Evolutionary conservation across 176 grass and related monocot species (phyloP), one percentile per base, ranked within the genome.

Genomic region (Hyparrhenia diplandra): DNA sequence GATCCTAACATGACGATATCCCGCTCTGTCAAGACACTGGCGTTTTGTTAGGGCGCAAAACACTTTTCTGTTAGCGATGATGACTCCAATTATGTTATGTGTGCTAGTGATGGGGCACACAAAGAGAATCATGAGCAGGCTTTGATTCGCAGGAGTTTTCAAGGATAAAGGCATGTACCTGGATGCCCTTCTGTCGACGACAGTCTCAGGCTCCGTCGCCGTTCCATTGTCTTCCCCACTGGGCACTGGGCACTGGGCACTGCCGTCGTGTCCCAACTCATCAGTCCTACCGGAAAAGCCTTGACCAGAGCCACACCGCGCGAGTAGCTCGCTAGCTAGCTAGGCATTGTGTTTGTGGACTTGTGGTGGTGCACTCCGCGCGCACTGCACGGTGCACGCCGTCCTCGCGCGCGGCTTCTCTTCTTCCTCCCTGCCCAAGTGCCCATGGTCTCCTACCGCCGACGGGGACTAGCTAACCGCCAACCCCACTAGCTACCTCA

Each of bases 401-500:
- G 59, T 28, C 59, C 59, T 14, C 59, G 59, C 59, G 59, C 12
- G 46, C 61, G 10, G 25, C 69, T 39, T 29, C 3, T 49, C 69
- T 20, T 47, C 41, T 29, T 40, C 37, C 37, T 45, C 21, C 34
- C 71, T 64, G 18, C 6, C 20, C 39, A 14, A 45, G 45, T 14
- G 42, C 42, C 16, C 47, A 20, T 54, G 54, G 58, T 74, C 60
- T 88, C 81, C 87, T 80, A 80, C 63, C 76, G 71, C 30, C 59
- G 85, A 93, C 31, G 8, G 86, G 52, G 91, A 94, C 85, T 59
- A 69, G 72, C 21, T 69, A 84, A 86, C 92, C 46, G 88, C 82
- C 89, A 83, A 83, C 73, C 76, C 79, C 92, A 94, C 91, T 85
- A 78, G 49, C 49, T 51, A 51, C 47, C 51, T 55, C 20, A 0